A percentile compares a stretch with the other conserved stretches of the same genome.
Evolutionary conservation across 2,329 filamentous ascomycete genomes (phyloP).

Genomic region (Xylariaceae sp.): DNA sequence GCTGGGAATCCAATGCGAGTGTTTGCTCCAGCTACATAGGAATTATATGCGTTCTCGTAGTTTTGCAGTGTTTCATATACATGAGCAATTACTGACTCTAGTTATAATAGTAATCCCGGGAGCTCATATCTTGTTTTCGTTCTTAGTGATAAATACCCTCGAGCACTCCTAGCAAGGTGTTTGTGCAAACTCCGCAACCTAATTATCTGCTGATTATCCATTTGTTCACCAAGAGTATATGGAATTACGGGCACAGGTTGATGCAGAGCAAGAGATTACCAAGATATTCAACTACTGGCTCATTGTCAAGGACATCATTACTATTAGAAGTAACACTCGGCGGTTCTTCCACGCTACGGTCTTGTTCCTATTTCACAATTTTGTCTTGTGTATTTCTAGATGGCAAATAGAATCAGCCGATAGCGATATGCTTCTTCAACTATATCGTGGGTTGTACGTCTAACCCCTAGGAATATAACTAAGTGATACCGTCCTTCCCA

Average conservation of each 20-base stretch:
- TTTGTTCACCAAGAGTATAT: conserved; percentile 47
- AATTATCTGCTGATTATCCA: conserved; percentile 45
- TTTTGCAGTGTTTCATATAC: no score
- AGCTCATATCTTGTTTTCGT: not conserved
- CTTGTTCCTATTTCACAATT: conserved; percentile 49
- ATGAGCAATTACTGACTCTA: not conserved
- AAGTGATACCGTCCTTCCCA: no score
- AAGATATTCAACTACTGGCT: conserved; percentile 40
- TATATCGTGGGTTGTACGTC: conserved; percentile 39
- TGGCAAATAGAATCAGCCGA: conserved; percentile 39
- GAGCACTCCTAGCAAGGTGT: not conserved
- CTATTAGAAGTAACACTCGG: conserved; percentile 40
- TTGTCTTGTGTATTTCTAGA: conserved; percentile 44
- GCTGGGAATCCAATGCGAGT: no score
- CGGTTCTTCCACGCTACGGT: conserved; percentile 44
- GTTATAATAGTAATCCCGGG: not conserved
- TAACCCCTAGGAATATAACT: no score
- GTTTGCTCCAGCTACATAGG: no score
- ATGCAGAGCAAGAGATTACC: conserved; percentile 34
- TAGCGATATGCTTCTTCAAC: conserved; percentile 41
- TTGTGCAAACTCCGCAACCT: conserved; percentile 47
- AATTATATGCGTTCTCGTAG: no score
- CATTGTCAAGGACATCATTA: conserved; percentile 43
- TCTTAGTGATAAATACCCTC: not conserved
- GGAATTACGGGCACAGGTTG: conserved; percentile 45